A percentile compares a stretch with the other conserved stretches of the same genome.
Evolutionary conservation across 129 eudicot species (phyloP).

Genomic region (Silybum marianum): DNA sequence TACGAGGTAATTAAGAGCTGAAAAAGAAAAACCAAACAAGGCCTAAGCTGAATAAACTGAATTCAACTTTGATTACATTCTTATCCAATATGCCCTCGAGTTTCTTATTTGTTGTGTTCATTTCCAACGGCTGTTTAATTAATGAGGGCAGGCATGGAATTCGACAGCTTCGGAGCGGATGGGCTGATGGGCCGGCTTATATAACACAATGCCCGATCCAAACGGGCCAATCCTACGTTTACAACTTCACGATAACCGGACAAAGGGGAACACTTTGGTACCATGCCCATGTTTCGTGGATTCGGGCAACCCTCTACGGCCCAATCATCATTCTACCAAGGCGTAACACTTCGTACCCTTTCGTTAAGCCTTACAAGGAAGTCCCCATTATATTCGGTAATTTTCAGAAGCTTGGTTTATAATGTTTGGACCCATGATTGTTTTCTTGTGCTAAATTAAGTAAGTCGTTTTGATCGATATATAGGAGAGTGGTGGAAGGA

Average conservation of each 20-base stretch:
- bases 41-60: too few species aligned
- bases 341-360: slow-evolving; percentile 46
- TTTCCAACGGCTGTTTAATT: not conserved
- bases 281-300: slow-evolving; percentile 56
- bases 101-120: not conserved
- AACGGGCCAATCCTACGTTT: slow-evolving; percentile 42
- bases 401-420: not conserved
- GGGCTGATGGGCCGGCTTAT: slow-evolving; percentile 60
- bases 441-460: not conserved
- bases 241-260: slow-evolving; percentile 55
- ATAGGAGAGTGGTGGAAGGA: slow-evolving; percentile 83
- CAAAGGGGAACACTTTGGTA: slow-evolving; percentile 56
- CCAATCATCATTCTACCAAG: slow-evolving; percentile 52
- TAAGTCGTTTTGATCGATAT: not conserved
- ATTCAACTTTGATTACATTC: too few species aligned
- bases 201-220: slow-evolving; percentile 61
- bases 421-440: not conserved
- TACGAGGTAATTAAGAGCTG: too few species aligned
- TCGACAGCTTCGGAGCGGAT: slow-evolving; percentile 51
- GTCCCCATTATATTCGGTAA: slow-evolving; percentile 52
- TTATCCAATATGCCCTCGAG: too few species aligned
- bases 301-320: slow-evolving; percentile 55
- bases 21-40: too few species aligned
- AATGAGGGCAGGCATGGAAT: slow-evolving; percentile 52
- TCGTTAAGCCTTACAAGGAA: slow-evolving; percentile 50